A percentile compares a stretch with the other conserved stretches of the same genome.
These are phyloP conservation scores for Botrytis pseudocinerea DNA, from an alignment of 2,329 filamentous ascomycete genomes.

Conservation along the genomic window DNA sequence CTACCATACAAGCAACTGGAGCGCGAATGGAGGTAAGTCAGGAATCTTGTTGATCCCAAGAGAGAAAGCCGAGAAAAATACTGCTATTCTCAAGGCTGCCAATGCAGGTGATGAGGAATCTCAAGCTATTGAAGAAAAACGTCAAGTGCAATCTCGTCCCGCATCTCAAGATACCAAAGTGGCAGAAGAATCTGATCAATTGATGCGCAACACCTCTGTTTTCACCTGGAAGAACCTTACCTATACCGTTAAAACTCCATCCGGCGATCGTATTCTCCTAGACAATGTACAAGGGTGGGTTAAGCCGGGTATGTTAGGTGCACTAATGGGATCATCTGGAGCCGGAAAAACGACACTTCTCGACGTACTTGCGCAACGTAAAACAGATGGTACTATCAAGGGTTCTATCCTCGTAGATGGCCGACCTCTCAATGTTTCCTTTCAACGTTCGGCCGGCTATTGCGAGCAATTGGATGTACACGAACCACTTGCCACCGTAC, in stretches of 20 bases:
- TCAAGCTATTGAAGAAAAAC: constrained; percentile 27
- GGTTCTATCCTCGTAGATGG: constrained; percentile 75
- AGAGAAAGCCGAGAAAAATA: constrained; percentile 52
- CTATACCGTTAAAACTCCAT: constrained; percentile 65
- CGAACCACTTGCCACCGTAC: constrained; percentile 77
- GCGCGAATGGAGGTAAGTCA: constrained; percentile 52
- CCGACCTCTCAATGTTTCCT: constrained; percentile 70
- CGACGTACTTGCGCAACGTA: constrained; percentile 81
- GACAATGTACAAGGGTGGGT: constrained; percentile 65
- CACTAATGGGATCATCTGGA: constrained; percentile 61
- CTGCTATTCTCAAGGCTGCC: constrained; percentile 29
- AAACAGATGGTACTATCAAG: constrained; percentile 82
- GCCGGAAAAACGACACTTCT: constrained; percentile 90
- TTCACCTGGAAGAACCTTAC: constrained; percentile 73
- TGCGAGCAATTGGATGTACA: constrained; percentile 74
- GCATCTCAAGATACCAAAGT: constrained; percentile 39
- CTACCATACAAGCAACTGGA: constrained; percentile 58
- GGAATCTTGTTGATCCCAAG: constrained; percentile 61
- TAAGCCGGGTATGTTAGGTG: constrained; percentile 60
- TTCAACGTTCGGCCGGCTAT: constrained; percentile 89
- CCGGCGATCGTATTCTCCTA: constrained; percentile 66
- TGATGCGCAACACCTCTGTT: constrained; percentile 64
- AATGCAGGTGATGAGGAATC: constrained; percentile 53
- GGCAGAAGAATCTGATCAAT: constrained; percentile 40
- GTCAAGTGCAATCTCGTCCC: constrained; percentile 22